Evolutionary conservation across 805 yeast species (phyloP).

Genomic region (Cyberlindnera lachancei): DNA sequence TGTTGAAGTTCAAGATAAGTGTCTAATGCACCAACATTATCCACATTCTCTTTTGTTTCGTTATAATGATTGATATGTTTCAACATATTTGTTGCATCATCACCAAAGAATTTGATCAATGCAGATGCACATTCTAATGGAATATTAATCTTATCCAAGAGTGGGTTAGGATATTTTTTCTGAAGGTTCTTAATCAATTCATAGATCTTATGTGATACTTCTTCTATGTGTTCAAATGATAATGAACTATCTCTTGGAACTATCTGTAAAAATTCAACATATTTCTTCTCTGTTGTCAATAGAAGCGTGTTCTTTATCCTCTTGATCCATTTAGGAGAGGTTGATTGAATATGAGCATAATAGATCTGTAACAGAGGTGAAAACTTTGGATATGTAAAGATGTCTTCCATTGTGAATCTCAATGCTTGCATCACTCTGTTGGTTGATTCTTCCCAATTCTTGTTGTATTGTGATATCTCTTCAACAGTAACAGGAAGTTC

Average conservation of each 20-base stretch:
- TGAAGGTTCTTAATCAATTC: conserved; percentile 43
- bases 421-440: conserved; percentile 39
- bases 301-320: conserved; percentile 29
- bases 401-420: conserved; percentile 32
- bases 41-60: conserved; percentile 25
- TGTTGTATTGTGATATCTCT: conserved; percentile 46
- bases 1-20: conserved; percentile 47
- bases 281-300: conserved; percentile 35
- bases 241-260: conserved; percentile 57
- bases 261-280: conserved; percentile 33
- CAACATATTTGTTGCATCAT: conserved; percentile 45
- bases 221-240: conserved; percentile 46
- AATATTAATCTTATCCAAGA: conserved; percentile 52
- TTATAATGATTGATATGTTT: conserved; percentile 39
- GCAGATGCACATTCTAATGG: conserved; percentile 41
- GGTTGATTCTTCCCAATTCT: conserved; percentile 37
- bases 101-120: conserved; percentile 44
- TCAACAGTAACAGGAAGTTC: conserved; percentile 32
- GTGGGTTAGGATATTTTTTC: conserved; percentile 50
- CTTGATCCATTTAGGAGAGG: conserved; percentile 29
- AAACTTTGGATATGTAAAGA: conserved; percentile 48
- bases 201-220: conserved; percentile 47
- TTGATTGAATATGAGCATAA: conserved; percentile 39
- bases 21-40: conserved; percentile 36
- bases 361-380: conserved; percentile 44